A percentile compares a stretch with the other conserved stretches of the same genome.
Conservation (phyloP, 176 grass and related monocot species). For the Zizania latifolia region DNA sequence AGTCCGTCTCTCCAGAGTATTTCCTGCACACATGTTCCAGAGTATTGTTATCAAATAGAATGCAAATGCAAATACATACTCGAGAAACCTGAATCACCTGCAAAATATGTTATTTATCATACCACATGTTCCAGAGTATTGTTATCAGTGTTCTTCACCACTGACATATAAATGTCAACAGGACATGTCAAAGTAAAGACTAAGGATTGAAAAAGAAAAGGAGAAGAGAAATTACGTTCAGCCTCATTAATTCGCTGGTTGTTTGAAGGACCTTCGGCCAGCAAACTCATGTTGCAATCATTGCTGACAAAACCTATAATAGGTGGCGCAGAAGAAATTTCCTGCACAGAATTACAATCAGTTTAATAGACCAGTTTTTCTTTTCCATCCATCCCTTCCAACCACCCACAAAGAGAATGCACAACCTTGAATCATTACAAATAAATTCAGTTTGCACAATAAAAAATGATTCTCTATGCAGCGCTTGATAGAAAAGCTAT, state of each 20-base stretch:
- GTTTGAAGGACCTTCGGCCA: conserved; percentile 13
- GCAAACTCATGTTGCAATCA: background rate
- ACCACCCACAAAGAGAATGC: conserved; percentile 8
- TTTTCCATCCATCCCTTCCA: background rate
- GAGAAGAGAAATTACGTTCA: background rate
- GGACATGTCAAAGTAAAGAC: background rate
- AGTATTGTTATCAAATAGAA: too few species aligned
- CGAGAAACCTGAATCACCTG: background rate
- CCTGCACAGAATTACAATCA: conserved; percentile 13
- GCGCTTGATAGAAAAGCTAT: background rate
- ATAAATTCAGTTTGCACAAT: background rate
- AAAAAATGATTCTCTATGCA: background rate
- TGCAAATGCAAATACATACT: too few species aligned
- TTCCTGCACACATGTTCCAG: too few species aligned
- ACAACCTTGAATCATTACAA: background rate
- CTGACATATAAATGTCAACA: too few species aligned
- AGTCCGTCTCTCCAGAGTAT: too few species aligned
- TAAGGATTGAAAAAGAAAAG: background rate
- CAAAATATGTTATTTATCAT: background rate
- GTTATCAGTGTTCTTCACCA: background rate
- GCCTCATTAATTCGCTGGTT: conserved; percentile 8
- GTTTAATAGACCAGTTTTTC: background rate
- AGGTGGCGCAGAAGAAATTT: conserved; percentile 40
- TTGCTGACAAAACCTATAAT: conserved; percentile 30
- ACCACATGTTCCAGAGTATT: conserved; percentile 12